Percentiles rank a stretch among this genome's conserved stretches.
Conservation (phyloP, 2,329 filamentous ascomycete genomes). For the Cladophialophora carrionii region DNA sequence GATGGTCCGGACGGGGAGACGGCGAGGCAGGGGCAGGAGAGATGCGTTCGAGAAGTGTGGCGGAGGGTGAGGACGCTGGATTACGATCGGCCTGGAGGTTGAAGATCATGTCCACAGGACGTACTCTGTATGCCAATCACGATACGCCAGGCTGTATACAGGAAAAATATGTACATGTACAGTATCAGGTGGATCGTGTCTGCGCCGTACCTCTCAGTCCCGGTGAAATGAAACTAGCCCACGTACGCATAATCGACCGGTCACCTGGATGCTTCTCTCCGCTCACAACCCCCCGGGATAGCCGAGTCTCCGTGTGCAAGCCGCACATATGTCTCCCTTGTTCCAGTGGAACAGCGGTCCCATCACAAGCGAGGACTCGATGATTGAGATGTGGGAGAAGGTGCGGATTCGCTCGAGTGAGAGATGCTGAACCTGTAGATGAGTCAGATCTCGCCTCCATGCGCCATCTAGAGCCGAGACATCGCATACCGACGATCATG, state of each 20-base stretch:
- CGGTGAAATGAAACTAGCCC: not conserved
- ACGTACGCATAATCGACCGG: not conserved
- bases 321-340: not conserved
- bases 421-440: slow-evolving; percentile 7
- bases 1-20: slow-evolving; percentile 61
- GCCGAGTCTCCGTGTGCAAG: not conserved
- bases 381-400: not conserved
- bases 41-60: slow-evolving; percentile 74
- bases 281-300: not conserved
- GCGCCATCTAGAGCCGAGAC: not conserved
- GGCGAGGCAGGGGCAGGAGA: slow-evolving; percentile 68
- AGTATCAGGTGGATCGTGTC: not conserved
- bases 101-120: slow-evolving; percentile 4
- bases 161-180: not conserved
- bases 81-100: slow-evolving; percentile 61
- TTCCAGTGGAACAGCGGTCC: not conserved
- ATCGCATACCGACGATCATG: slow-evolving; percentile 12
- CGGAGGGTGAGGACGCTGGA: slow-evolving; percentile 67
- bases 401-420: not conserved
- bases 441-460: not conserved
- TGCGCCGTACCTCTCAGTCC: not conserved
- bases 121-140: not conserved
- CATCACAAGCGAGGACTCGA: slow-evolving; percentile 1
- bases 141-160: not conserved
- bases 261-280: not conserved